Percentiles rank a stretch among this genome's conserved stretches.
These are phyloP conservation scores for Ophiostoma triangulosporum DNA, from an alignment of 2,329 filamentous ascomycete species.

Conservation along the genomic window DNA sequence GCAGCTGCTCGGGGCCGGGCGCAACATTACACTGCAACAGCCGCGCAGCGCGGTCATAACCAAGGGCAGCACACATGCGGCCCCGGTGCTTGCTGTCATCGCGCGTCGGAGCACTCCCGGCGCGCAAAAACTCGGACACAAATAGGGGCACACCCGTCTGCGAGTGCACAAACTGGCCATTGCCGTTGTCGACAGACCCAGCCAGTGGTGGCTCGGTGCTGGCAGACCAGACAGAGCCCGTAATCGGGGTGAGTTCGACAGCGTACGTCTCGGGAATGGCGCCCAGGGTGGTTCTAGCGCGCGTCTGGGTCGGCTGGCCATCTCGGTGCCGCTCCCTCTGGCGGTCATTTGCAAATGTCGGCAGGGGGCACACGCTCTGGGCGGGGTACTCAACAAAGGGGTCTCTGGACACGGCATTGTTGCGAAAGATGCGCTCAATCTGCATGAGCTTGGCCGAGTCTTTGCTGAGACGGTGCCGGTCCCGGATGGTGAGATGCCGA, in stretches of 20 bases:
- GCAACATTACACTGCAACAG: constrained; percentile 43
- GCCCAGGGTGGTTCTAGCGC: constrained; percentile 19
- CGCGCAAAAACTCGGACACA: constrained; percentile 33
- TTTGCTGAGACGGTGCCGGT: constrained; percentile 35
- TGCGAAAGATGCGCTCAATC: constrained; percentile 31
- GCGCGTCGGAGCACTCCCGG: background rate
- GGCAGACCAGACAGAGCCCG: constrained; percentile 62
- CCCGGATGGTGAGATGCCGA: constrained; percentile 20
- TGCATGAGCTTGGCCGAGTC: constrained; percentile 27
- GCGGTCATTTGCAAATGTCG: constrained; percentile 16
- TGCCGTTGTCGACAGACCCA: constrained; percentile 46
- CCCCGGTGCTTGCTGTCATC: constrained; percentile 59
- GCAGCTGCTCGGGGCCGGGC: background rate
- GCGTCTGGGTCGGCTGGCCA: constrained; percentile 14
- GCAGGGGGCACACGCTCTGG: constrained; percentile 14
- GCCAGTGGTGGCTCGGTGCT: constrained; percentile 51
- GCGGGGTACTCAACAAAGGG: constrained; percentile 27
- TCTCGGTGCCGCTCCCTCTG: constrained; percentile 19
- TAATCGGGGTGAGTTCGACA: constrained; percentile 27
- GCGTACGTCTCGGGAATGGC: constrained; percentile 8
- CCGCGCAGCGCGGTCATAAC: constrained; percentile 57
- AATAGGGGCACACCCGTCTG: constrained; percentile 60
- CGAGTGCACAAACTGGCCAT: constrained; percentile 50
- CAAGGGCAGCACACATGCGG: constrained; percentile 65
- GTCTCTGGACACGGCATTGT: constrained; percentile 27